These are phyloP conservation scores for Cyclotella choctawhatcheeana DNA, from an alignment of 108 stramenopile genomes.

Conservation along the genomic window DNA sequence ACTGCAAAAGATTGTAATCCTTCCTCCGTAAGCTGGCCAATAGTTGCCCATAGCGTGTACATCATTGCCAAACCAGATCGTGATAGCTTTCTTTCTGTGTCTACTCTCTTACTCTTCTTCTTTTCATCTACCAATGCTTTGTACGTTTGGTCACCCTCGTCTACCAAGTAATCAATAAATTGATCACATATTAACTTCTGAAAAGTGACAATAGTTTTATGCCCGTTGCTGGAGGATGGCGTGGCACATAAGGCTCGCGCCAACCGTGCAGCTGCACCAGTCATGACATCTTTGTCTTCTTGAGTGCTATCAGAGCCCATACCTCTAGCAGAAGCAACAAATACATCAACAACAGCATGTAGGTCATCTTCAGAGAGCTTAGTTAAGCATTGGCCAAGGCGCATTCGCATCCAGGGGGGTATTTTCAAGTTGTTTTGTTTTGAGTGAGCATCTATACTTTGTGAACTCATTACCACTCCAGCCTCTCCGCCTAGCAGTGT, in stretches of 20 bases:
- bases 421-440: not conserved
- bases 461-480: constrained; percentile 13
- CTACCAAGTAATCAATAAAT: constrained; percentile 44
- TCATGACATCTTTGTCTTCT: constrained; percentile 32
- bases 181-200: constrained; percentile 50
- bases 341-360: constrained; percentile 73
- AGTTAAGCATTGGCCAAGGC: constrained; percentile 62
- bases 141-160: constrained; percentile 17
- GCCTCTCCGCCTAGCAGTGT: constrained; percentile 46
- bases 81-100: constrained; percentile 8
- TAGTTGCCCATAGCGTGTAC: constrained; percentile 45
- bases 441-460: not conserved
- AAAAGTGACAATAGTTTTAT: not conserved
- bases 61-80: constrained; percentile 37
- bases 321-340: constrained; percentile 57
- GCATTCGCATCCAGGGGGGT: constrained; percentile 68
- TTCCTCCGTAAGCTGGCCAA: constrained; percentile 31
- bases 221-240: constrained; percentile 20
- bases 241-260: constrained; percentile 56
- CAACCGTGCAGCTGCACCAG: constrained; percentile 66
- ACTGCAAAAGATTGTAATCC: constrained; percentile 22
- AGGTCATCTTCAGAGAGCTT: constrained; percentile 63
- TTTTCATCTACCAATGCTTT: constrained; percentile 9
- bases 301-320: constrained; percentile 17
- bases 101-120: constrained; percentile 4